Evolutionary conservation across 768 basidiomycete species (phyloP), one percentile per base, ranked within the genome.

Genomic region (Lentinula sp.): DNA sequence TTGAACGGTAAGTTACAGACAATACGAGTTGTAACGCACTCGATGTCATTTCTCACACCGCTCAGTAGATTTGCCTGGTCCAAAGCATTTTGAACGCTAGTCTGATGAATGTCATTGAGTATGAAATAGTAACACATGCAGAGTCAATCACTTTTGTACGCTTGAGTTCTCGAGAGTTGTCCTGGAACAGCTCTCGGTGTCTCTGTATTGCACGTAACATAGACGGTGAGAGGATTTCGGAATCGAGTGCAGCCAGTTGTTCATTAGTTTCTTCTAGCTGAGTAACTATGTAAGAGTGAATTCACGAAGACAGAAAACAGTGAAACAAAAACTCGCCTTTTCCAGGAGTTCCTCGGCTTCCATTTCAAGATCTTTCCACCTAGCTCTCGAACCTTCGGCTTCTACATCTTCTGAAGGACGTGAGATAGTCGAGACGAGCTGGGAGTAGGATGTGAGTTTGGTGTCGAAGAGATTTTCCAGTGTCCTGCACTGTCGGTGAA

Each of bases 41-140:
- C 93, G 65, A 98, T 98, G 67, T 99, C 97, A 66, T 95, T 94
- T 64, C 95, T 83, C 3, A 98, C 95, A 7, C 93, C 93, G 49
- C 83, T 87, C 20, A 99, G 81, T 15, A 99, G 76, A 70, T 93
- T 96, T 1, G 88, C 90, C 69, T 93, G 86, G 67, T 95, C 90
- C 49, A 95, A 73, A 0, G 93, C 93, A 60, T 85, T 80, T 66
- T 93, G 84, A 20, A 94, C 85, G 70, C 92, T 95, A 20, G 81
- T 76, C 94, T 90, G 33, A 6, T 48, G 37, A n/a, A 20, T 9
- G 13, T 2, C 28, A 28, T 28, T 28, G 12, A 16, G 36, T 23
- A 37, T 18, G 16, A 50, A 28, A 15, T 15, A 50, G 4, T 3
- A 1, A 23, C 3, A 7, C 10, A 60, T 18, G 18, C 32, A 16